Percentiles rank a stretch among this genome's conserved stretches.
phyloP scores from a whole-genome alignment of 2,329 filamentous ascomycete species.

The Diplodia seriata region DNA sequence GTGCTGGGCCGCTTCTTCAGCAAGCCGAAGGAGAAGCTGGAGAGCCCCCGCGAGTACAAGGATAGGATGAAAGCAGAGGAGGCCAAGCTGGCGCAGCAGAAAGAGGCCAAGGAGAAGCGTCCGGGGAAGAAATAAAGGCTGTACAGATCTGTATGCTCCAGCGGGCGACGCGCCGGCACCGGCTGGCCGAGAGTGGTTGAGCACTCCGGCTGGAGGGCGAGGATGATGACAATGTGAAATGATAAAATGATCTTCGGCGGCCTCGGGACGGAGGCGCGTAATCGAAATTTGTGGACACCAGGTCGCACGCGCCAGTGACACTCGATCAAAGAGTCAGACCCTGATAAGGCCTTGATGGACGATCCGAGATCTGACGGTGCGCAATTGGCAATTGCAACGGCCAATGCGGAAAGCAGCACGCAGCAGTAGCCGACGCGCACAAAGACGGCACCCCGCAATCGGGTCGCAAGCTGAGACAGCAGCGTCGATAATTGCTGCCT shows the following conservation, averaged over 20 bases:
- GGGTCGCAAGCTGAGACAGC: neutral
- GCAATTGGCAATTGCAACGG: neutral
- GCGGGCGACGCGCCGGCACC: neutral
- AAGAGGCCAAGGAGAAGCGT: constrained; percentile 29
- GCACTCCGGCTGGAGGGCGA: neutral
- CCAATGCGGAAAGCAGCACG: neutral
- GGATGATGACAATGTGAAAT: constrained; percentile 26
- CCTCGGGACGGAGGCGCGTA: constrained; percentile 7
- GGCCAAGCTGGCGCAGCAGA: constrained; percentile 43
- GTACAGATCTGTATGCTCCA: neutral
- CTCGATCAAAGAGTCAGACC: constrained; percentile 12
- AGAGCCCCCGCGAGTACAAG: constrained; percentile 91
- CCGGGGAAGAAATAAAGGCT: constrained; percentile 3
- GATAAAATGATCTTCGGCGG: constrained; percentile 23
- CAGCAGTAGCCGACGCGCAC: neutral
- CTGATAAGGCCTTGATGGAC: neutral
- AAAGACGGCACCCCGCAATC: neutral
- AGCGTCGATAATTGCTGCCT: constrained; percentile 2
- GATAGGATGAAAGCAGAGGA: constrained; percentile 58
- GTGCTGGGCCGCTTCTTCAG: constrained; percentile 54
- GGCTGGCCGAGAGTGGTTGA: neutral
- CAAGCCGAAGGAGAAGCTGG: constrained; percentile 57
- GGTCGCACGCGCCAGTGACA: constrained; percentile 9
- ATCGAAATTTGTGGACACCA: constrained; percentile 16
- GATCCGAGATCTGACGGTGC: neutral